Percentiles rank a stretch among this genome's conserved stretches.
These are phyloP conservation scores for Fraxinus baroniana DNA, from an alignment of 305 asterid species.

Conservation along the genomic window DNA sequence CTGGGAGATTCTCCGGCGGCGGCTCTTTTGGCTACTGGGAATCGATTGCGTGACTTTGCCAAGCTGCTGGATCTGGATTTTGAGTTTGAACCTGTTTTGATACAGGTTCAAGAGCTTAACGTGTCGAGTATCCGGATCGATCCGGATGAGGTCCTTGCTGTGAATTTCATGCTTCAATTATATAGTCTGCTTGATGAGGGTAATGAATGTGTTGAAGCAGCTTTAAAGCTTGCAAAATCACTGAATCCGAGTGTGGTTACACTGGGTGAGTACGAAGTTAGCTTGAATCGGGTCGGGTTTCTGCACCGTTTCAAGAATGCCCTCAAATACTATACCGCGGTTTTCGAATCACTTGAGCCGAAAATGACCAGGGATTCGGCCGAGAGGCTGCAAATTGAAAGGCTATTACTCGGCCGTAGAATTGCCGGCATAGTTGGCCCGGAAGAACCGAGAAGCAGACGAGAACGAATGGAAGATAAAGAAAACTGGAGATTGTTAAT, in stretches of 20 bases:
- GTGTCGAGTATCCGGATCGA: constrained; percentile 57
- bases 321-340: constrained; percentile 61
- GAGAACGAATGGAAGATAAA: constrained; percentile 74
- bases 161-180: constrained; percentile 87
- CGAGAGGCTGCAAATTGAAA: constrained; percentile 68
- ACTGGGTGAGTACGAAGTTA: constrained; percentile 74
- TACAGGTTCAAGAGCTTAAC: constrained; percentile 56
- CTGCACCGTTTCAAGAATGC: constrained; percentile 67
- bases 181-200: constrained; percentile 64
- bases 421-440: constrained; percentile 62
- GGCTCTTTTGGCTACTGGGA: constrained; percentile 77
- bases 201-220: constrained; percentile 48
- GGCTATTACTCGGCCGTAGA: constrained; percentile 61
- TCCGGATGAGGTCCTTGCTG: constrained; percentile 62
- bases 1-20: constrained; percentile 60
- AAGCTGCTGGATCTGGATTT: constrained; percentile 72
- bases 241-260: constrained; percentile 76
- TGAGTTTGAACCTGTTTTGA: constrained; percentile 66
- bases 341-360: constrained; percentile 81
- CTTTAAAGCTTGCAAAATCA: constrained; percentile 66
- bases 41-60: constrained; percentile 75
- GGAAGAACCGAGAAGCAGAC: constrained; percentile 33
- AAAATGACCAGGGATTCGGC: constrained; percentile 57
- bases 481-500: constrained; percentile 72
- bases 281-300: constrained; percentile 61